Evolutionary conservation across 2,329 filamentous ascomycete genomes (phyloP).

Genomic region (Didymella pinodella): DNA sequence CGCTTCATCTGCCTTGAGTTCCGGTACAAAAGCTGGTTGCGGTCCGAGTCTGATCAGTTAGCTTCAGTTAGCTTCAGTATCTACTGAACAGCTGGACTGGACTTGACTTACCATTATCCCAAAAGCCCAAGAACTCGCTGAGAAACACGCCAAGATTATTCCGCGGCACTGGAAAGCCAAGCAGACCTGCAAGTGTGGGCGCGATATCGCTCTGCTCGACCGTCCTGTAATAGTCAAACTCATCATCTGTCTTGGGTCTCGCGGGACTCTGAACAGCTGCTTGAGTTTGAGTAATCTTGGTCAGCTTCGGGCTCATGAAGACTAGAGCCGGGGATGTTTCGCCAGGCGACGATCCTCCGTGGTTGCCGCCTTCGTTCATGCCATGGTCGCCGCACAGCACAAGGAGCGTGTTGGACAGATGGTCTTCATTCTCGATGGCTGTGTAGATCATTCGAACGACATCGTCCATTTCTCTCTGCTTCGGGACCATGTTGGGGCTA

Average conservation of each 20-base stretch:
- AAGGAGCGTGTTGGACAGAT: conserved; percentile 80
- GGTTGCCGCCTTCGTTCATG: conserved; percentile 99
- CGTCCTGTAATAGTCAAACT: conserved; percentile 83
- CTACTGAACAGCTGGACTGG: conserved; percentile 19
- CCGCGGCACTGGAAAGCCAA: conserved; percentile 86
- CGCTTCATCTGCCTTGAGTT: conserved; percentile 84
- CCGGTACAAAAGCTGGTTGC: conserved; percentile 72
- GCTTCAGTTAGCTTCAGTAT: conserved; percentile 33
- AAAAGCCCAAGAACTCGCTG: conserved; percentile 78
- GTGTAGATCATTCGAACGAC: conserved; percentile 79
- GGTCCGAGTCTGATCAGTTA: conserved; percentile 57
- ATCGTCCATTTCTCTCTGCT: conserved; percentile 91
- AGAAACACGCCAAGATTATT: conserved; percentile 93
- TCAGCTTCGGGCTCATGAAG: conserved; percentile 87
- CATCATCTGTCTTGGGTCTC: conserved; percentile 59
- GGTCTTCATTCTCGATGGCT: conserved; percentile 73
- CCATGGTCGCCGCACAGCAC: conserved; percentile 93
- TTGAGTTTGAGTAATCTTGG: conserved; percentile 57
- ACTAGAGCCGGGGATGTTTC: conserved; percentile 93
- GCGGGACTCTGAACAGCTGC: conserved; percentile 59
- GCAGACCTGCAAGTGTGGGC: conserved; percentile 83
- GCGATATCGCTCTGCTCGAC: conserved; percentile 96
- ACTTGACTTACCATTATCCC: conserved; percentile 74
- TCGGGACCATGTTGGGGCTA: conserved; percentile 89
- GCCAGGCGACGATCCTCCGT: conserved; percentile 90